These are phyloP conservation scores for Linnemannia elongata DNA, from an alignment of 192 early-diverging fungal species.

Conservation along the genomic window DNA sequence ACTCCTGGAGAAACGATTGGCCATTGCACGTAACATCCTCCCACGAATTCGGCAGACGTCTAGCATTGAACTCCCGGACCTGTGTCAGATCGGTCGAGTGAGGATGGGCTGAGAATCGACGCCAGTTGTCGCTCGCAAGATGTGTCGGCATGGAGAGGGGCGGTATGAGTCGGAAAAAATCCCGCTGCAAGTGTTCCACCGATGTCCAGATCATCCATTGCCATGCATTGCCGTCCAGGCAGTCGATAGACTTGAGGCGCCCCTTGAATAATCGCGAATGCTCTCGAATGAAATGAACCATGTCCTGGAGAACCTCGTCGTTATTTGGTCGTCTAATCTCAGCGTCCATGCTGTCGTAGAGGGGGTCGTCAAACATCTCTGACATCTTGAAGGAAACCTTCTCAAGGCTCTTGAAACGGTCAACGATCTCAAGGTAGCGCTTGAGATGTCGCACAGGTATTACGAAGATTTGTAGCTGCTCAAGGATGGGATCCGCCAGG, in stretches of 20 bases:
- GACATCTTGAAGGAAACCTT: background rate
- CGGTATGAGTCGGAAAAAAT: background rate
- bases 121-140: background rate
- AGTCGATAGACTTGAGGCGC: background rate
- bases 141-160: background rate
- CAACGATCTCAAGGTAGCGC: background rate
- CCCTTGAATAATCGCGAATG: background rate
- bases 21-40: background rate
- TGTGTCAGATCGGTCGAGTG: background rate
- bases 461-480: background rate
- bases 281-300: background rate
- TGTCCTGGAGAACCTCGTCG: background rate
- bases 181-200: background rate
- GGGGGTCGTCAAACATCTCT: background rate
- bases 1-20: background rate
- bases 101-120: background rate
- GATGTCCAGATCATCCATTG: background rate
- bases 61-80: background rate
- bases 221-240: background rate
- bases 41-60: background rate
- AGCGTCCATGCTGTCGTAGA: background rate
- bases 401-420: background rate
- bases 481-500: background rate
- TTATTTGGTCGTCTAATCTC: background rate
- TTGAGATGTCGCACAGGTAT: background rate